Evolutionary conservation across 1,284 basidiomycete genomes (phyloP), one percentile per base, ranked within the genome.

Genomic region (Apiotrichum montevideense): DNA sequence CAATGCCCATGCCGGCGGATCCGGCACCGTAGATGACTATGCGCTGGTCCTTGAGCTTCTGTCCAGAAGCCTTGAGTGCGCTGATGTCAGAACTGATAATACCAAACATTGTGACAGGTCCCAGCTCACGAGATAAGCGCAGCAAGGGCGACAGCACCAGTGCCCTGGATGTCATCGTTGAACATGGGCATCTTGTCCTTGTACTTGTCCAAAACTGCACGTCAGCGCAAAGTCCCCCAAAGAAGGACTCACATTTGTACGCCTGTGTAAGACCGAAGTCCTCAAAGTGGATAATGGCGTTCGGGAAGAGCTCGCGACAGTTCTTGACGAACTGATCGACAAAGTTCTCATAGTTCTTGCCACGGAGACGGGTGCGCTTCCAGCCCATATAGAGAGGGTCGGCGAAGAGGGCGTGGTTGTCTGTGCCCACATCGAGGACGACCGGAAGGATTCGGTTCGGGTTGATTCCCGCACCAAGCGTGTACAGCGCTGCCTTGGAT

Each of bases 401-500:
- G 37, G 66, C 66, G 64, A 74, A 75, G 9, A 73, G 64, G 34
- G 67, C 69, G 64, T 85, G 78, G 66, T 90, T 90, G 68, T 89
- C 80, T 0, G 88, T 90, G 11, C 88, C 88, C 21, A 90, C 87
- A 65, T 90, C 88, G 3, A 90, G 78, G 3, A 82, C 82, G 4
- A 89, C 85, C 42, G 81, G 79, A 8, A 89, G 75, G 1, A 86
- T 80, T 54, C 82, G 67, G 59, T 73, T 74, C 0, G 91, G 90
- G 75, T 92, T 82, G 58, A 93, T 84, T 13, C 90, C 88, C 32
- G 85, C 89, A 44, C 91, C 84, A 46, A 90, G 80, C 0, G 87
- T 87, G 72, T 93, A 92, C 29, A 94, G 84, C 5, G 83, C 86
- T 2, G 87, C 82, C 78, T 95, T 95, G n/a, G 90, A 90, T 3